These are phyloP conservation scores for Hydnum rufescens DNA, from an alignment of 768 basidiomycete genomes.

Conservation along the genomic window DNA sequence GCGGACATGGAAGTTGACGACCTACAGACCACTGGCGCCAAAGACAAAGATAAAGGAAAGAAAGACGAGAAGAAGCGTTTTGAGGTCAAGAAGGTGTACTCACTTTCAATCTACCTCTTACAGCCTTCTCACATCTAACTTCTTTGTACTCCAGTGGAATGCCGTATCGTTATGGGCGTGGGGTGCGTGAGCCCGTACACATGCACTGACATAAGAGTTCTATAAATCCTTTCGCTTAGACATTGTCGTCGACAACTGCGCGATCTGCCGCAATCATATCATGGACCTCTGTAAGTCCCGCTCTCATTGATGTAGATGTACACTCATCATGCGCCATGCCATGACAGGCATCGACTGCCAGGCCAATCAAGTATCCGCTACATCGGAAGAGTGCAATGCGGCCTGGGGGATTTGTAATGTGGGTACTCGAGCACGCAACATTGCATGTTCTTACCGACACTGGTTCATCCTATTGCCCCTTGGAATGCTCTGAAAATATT, in stretches of 20 bases:
- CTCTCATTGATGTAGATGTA: background rate
- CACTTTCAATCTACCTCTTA: background rate
- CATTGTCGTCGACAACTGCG: conserved; percentile 98
- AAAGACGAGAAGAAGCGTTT: conserved; percentile 56
- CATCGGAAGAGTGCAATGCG: conserved; percentile 91
- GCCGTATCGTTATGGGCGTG: conserved; percentile 97
- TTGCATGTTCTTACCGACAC: background rate
- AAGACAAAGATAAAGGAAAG: conserved; percentile 26
- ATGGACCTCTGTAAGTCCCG: conserved; percentile 85
- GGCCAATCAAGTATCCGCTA: conserved; percentile 94
- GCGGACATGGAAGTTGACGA: conserved; percentile 57
- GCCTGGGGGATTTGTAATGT: conserved; percentile 99
- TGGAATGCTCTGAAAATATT: no score
- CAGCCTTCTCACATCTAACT: background rate
- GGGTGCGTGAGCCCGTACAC: conserved; percentile 33
- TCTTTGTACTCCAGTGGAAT: conserved; percentile 70
- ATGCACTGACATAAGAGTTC: background rate
- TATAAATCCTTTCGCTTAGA: conserved; percentile 29
- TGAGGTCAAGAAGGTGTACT: conserved; percentile 89
- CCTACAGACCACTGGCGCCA: conserved; percentile 18
- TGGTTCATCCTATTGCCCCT: background rate
- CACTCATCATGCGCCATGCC: background rate
- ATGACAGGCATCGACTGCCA: conserved; percentile 91
- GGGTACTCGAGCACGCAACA: no score
- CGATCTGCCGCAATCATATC: conserved; percentile 98